phyloP scores from a whole-genome alignment of 352 stramenopile species.

The Globisporangium sylvaticum region DNA sequence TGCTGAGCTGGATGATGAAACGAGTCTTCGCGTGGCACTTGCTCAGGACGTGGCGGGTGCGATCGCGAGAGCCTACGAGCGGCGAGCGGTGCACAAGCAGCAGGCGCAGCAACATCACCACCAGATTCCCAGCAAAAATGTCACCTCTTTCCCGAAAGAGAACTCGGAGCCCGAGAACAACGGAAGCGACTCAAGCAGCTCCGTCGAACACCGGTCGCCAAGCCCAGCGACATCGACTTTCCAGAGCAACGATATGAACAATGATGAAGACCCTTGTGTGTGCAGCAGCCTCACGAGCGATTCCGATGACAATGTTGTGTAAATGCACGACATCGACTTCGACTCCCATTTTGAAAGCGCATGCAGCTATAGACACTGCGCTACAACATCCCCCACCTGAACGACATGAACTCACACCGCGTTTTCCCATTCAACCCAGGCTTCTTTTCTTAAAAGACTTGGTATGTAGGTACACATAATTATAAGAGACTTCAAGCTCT shows the following conservation, averaged over 20 bases:
- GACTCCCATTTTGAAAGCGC: not conserved
- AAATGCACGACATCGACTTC: not conserved
- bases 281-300: not conserved
- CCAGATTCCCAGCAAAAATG: not conserved
- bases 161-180: conserved; percentile 38
- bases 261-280: conserved; percentile 5
- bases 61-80: conserved; percentile 30
- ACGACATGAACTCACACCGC: not conserved
- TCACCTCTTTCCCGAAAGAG: not conserved
- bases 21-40: conserved; percentile 23
- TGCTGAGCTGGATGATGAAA: conserved; percentile 13
- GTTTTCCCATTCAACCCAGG: not conserved
- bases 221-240: conserved; percentile 2
- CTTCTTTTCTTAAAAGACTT: not conserved
- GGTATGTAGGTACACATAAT: too few species aligned
- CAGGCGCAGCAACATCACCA: not conserved
- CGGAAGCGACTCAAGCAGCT: conserved; percentile 1
- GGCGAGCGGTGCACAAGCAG: conserved; percentile 5
- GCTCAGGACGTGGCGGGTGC: conserved; percentile 42
- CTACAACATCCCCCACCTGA: not conserved
- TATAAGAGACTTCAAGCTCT: too few species aligned
- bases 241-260: conserved; percentile 25
- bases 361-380: not conserved
- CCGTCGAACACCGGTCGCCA: not conserved
- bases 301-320: not conserved